A percentile compares a stretch with the other conserved stretches of the same genome.
Conservation (phyloP, 2,329 filamentous ascomycete genomes). For the Domatiomyces globalis region DNA sequence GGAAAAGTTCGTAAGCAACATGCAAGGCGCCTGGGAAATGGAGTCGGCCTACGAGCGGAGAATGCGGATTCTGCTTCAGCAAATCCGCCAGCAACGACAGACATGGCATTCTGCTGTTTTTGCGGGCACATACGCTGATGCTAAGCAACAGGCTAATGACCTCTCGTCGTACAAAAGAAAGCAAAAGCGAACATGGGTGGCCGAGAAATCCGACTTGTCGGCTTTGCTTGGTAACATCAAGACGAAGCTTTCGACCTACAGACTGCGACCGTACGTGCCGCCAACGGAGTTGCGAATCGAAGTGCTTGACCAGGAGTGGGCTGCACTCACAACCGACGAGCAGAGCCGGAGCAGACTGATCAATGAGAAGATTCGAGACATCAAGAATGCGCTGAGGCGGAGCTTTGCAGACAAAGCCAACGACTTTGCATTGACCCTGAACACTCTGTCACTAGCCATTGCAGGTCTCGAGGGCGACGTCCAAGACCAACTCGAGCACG, state of each 20-base stretch:
- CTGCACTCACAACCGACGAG: conserved; percentile 63
- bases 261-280: conserved; percentile 78
- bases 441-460: conserved; percentile 86
- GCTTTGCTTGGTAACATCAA: conserved; percentile 95
- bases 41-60: conserved; percentile 87
- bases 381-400: conserved; percentile 85
- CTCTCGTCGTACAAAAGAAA: conserved; percentile 85
- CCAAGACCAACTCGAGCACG: conserved; percentile 83
- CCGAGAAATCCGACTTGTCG: conserved; percentile 89
- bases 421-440: conserved; percentile 87
- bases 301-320: conserved; percentile 71
- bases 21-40: conserved; percentile 99
- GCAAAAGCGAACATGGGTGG: conserved; percentile 88
- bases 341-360: conserved; percentile 82
- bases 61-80: conserved; percentile 66
- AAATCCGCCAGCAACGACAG: conserved; percentile 58
- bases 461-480: conserved; percentile 95
- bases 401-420: conserved; percentile 97
- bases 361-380: conserved; percentile 96
- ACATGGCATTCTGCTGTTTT: conserved; percentile 70
- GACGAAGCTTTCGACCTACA: conserved; percentile 92
- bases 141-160: conserved; percentile 67
- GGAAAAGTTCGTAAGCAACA: conserved; percentile 96
- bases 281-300: conserved; percentile 71
- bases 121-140: conserved; percentile 81